Base-by-base conservation (phyloP, 805 yeast genomes). In the Suhomyces sp. region DNA sequence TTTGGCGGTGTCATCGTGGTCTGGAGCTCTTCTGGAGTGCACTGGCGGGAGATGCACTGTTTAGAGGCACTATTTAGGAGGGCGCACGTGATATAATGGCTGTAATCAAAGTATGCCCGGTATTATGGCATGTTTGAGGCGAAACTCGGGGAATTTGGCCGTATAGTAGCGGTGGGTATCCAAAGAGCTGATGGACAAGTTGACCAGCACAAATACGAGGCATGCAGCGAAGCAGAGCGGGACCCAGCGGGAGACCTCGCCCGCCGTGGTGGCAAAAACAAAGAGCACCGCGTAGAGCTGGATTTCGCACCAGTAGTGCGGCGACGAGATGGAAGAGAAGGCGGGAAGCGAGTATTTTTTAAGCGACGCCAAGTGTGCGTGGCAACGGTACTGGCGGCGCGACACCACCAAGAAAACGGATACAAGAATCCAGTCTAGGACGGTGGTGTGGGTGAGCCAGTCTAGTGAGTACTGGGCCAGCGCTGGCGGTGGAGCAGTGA, bases 261-360 rank as follows among this genome's bases (percentile, higher is more conserved):
- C 13, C 39, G 54, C 48, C 31, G 46, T 46, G 21, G 56, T 43
- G 29, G 60, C 58, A 13, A 68, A 53, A 12, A 61, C 46, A 4
- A 63, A 56, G n/a, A 73, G 57, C 1, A 78, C 60, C 0, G 70
- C 44, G 58, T 87, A 87, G 2, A 87, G 76, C 33, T 78, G 24
- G 6, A 84, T 69, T 61, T 87, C 96, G 63, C 85, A 86, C 17
- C 83, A 68, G 58, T 87, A 87, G 64, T 87, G 96, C 0, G 93
- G 86, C 57, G 86, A 81, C 15, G 82, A 71, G 1, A 79, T 72
- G n/a, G 63, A 64, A 43, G 65, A 64, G 33, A 67, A 63, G 2
- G 60, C 63, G 2, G 96, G 94, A 22, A 76, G 59, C 1, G 81
- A 73, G 63, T 86, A 86, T 61, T 86, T 86, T 19, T 64, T 66